phyloP scores from a whole-genome alignment of 2,329 filamentous ascomycete species.

The Aspergillus nomiae region DNA sequence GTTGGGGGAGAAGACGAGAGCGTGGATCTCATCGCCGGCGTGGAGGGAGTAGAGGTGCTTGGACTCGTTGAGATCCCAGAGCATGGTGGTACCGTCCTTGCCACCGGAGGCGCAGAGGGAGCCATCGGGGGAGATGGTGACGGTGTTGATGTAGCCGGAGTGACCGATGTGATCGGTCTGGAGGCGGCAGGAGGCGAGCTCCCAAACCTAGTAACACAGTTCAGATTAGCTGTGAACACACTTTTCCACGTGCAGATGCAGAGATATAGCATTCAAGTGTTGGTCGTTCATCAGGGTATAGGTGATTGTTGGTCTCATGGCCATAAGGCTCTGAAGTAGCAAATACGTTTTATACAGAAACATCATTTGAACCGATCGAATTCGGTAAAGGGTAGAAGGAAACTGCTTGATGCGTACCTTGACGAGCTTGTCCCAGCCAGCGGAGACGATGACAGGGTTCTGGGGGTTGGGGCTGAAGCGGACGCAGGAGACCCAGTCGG shows the following conservation, averaged over 20 bases:
- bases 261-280: constrained; percentile 14
- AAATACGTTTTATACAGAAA: constrained; percentile 93
- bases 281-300: constrained; percentile 49
- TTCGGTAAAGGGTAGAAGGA: constrained; percentile 6
- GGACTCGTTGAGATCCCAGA: constrained; percentile 99
- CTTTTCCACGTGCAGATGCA: constrained; percentile 6
- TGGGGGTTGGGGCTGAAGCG: constrained; percentile 99
- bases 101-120: constrained; percentile 98
- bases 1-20: constrained; percentile 99
- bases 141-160: constrained; percentile 99
- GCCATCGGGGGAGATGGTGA: constrained; percentile 99
- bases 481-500: constrained; percentile 99
- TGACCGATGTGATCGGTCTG: constrained; percentile 99
- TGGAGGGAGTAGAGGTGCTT: constrained; percentile 99
- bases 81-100: constrained; percentile 99
- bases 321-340: constrained; percentile 99
- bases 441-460: constrained; percentile 99
- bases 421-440: constrained; percentile 99
- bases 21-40: constrained; percentile 99
- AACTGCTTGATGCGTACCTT: constrained; percentile 71
- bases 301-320: constrained; percentile 98
- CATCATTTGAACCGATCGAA: constrained; percentile 72
- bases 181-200: constrained; percentile 98
- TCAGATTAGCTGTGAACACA: not conserved
- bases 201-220: constrained; percentile 75